Percentiles rank a stretch among this genome's conserved stretches.
These are phyloP conservation scores for Copromyces sp. DNA, from an alignment of 495 filamentous ascomycete genomes.

Conservation along the genomic window DNA sequence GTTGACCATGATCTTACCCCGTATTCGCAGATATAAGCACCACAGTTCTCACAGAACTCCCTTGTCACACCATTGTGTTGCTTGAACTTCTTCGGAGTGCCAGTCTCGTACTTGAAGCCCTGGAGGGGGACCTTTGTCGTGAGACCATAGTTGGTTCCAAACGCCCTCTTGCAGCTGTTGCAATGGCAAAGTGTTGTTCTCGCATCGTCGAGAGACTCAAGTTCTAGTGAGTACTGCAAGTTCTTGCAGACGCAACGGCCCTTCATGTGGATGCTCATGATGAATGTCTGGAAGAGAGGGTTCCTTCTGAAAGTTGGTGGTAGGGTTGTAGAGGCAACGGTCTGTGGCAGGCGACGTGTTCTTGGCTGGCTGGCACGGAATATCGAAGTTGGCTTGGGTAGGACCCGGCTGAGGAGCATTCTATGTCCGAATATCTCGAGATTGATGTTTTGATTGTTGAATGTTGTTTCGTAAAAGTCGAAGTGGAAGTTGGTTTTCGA, in stretches of 20 bases:
- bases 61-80: slow-evolving; percentile 27
- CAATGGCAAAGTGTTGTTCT: slow-evolving; percentile 60
- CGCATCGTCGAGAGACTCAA: slow-evolving; percentile 28
- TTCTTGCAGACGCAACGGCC: slow-evolving; percentile 15
- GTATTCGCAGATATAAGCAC: slow-evolving; percentile 54
- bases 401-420: neutral
- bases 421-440: neutral
- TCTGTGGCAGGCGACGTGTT: neutral
- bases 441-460: neutral
- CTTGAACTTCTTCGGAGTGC: slow-evolving; percentile 13
- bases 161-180: slow-evolving; percentile 51
- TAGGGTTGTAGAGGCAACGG: neutral
- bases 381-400: neutral
- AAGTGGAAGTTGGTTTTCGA: neutral
- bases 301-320: neutral
- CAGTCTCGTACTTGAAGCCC: slow-evolving; percentile 12
- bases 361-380: neutral
- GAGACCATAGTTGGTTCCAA: slow-evolving; percentile 53
- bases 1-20: slow-evolving; percentile 31
- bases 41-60: slow-evolving; percentile 56
- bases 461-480: neutral
- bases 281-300: neutral
- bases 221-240: slow-evolving; percentile 11
- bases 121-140: slow-evolving; percentile 44
- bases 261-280: slow-evolving; percentile 11